Conservation (phyloP, 129 eudicot genomes). For the Chrysanthemum lavandulifolium region DNA sequence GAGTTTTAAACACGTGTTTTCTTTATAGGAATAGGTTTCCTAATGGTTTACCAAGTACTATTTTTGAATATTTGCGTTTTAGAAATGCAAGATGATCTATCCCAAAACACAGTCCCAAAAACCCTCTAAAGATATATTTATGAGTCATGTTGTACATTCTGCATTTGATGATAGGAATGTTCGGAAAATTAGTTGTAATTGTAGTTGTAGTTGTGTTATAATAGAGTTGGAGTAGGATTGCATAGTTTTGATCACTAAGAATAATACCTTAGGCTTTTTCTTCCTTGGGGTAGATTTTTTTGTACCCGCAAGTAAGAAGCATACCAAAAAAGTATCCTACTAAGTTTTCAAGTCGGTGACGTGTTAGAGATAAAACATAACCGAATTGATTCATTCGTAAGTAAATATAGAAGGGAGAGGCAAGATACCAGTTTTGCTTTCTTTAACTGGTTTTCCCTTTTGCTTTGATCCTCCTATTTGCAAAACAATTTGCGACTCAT, state of each 20-base stretch:
- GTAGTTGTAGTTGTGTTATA: too few relatives aligned
- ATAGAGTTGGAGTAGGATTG: background rate
- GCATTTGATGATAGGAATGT: too few relatives aligned
- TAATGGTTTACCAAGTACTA: too few relatives aligned
- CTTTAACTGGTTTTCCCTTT: conserved; percentile 38
- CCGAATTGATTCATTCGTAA: background rate
- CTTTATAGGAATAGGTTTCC: too few relatives aligned
- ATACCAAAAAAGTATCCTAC: conserved; percentile 9
- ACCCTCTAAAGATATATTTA: too few relatives aligned
- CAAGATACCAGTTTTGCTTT: conserved; percentile 44
- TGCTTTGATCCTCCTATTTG: conserved; percentile 34
- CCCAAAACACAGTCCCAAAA: too few relatives aligned
- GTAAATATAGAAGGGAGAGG: background rate
- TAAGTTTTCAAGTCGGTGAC: background rate
- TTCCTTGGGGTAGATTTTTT: conserved; percentile 37
- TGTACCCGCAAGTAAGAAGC: conserved; percentile 30
- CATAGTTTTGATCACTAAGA: background rate
- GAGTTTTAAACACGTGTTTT: too few relatives aligned
- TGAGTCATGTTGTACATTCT: too few relatives aligned
- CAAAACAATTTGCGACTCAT: too few relatives aligned
- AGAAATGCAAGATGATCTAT: too few relatives aligned
- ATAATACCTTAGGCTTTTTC: conserved; percentile 40
- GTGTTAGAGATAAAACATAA: background rate
- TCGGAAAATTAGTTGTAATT: too few relatives aligned
- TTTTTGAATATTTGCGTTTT: too few relatives aligned